phyloP scores from a whole-genome alignment of 164 flowering plant species.

The Magnolia officinalis region DNA sequence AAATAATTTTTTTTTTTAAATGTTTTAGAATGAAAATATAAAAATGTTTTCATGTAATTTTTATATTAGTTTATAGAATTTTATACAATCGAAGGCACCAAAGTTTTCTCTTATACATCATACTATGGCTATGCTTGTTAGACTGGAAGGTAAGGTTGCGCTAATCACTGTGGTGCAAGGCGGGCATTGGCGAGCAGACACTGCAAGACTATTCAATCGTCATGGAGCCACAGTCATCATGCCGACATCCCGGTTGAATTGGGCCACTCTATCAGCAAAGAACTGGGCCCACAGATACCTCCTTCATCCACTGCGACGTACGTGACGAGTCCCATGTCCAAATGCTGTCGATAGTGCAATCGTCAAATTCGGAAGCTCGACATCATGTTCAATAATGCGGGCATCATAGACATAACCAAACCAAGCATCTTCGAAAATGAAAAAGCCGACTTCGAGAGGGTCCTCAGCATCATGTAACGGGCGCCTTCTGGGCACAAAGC shows the following conservation, averaged over 20 bases:
- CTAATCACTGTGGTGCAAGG: slow-evolving; percentile 11
- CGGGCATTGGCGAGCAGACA: slow-evolving; percentile 11
- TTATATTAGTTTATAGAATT: no score
- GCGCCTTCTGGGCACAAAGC: slow-evolving; percentile 26
- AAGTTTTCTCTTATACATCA: slow-evolving; percentile 29
- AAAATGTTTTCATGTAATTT: no score
- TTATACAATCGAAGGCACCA: no score
- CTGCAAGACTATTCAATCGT: slow-evolving; percentile 1
- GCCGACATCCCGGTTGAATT: slow-evolving; percentile 13
- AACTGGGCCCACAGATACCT: neutral
- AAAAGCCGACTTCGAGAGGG: slow-evolving; percentile 31
- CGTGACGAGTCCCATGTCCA: slow-evolving; percentile 2
- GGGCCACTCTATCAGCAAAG: slow-evolving; percentile 1
- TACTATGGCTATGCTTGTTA: slow-evolving; percentile 24
- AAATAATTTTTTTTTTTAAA: no score
- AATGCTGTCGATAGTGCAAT: slow-evolving; percentile 22
- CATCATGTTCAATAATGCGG: slow-evolving; percentile 53
- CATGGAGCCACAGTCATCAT: slow-evolving; percentile 18
- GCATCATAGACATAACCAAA: slow-evolving; percentile 19
- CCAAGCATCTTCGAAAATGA: slow-evolving; percentile 26
- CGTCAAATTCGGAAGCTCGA: slow-evolving; percentile 32
- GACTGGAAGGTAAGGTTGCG: slow-evolving; percentile 17
- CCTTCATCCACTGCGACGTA: slow-evolving; percentile 16
- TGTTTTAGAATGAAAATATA: no score
- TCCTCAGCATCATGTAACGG: slow-evolving; percentile 28